Conservation (phyloP, 371 early-diverging fungal species). For the Fennellomyces sp. region DNA sequence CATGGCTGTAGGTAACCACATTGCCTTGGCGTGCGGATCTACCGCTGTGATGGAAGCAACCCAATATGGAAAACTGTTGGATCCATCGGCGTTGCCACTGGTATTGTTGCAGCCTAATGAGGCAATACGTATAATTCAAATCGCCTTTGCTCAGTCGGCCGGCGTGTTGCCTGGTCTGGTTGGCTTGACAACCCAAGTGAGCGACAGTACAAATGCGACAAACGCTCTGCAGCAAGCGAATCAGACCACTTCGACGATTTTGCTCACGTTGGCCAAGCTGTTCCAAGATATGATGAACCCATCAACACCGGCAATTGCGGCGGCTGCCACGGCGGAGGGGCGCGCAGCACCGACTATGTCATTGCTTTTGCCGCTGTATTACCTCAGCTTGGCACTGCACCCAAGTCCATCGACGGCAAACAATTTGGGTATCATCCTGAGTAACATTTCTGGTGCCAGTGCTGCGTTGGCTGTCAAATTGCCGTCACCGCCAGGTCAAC, state of each 20-base stretch:
- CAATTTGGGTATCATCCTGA: conserved; percentile 85
- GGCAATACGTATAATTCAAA: conserved; percentile 57
- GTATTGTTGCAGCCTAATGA: conserved; percentile 72
- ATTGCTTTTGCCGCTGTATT: conserved; percentile 80
- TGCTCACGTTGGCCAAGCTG: conserved; percentile 85
- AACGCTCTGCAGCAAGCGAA: conserved; percentile 61
- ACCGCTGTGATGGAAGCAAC: conserved; percentile 20
- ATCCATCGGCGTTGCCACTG: conserved; percentile 44
- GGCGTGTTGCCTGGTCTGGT: conserved; percentile 69
- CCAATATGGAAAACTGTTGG: conserved; percentile 21
- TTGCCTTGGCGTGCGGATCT: conserved; percentile 43
- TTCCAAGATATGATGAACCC: conserved; percentile 77
- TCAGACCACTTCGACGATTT: conserved; percentile 77
- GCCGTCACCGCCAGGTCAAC: conserved; percentile 27
- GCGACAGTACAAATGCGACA: conserved; percentile 14
- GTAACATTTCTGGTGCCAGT: conserved; percentile 67
- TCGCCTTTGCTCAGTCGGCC: conserved; percentile 61
- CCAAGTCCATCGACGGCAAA: conserved; percentile 91
- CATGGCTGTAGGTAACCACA: conserved; percentile 54
- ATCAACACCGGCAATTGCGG: conserved; percentile 42
- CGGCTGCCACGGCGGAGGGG: conserved; percentile 39
- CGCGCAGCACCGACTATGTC: conserved; percentile 59
- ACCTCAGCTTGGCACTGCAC: conserved; percentile 76
- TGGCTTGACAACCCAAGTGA: conserved; percentile 7
- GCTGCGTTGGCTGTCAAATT: conserved; percentile 54